Evolutionary conservation across 1,139 yeast genomes (phyloP).

Genomic region (Lodderomyces pseudojiufengensis): DNA sequence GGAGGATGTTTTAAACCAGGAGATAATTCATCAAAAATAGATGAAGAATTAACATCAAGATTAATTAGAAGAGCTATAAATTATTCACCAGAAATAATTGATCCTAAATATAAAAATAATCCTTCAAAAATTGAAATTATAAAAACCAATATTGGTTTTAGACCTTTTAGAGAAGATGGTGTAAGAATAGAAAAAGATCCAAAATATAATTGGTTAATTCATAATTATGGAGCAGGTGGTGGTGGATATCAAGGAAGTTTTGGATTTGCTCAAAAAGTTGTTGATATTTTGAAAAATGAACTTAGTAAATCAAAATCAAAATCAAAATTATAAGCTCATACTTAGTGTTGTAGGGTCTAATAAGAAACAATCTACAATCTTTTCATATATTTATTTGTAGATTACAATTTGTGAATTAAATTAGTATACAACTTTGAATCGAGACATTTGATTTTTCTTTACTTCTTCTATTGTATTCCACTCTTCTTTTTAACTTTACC

Average conservation of each 20-base stretch:
- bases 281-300: conserved; percentile 13
- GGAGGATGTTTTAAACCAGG: conserved; percentile 45
- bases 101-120: conserved; percentile 28
- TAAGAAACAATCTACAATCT: no score
- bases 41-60: conserved; percentile 34
- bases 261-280: conserved; percentile 33
- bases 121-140: conserved; percentile 37
- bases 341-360: no score
- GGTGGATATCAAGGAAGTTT: conserved; percentile 53
- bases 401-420: no score
- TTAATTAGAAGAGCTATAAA: conserved; percentile 37
- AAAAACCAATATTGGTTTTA: conserved; percentile 42
- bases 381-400: no score
- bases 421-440: no score
- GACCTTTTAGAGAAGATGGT: conserved; percentile 48
- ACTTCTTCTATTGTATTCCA: no score
- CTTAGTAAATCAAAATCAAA: conserved; percentile 5
- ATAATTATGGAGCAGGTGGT: conserved; percentile 52
- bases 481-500: no score
- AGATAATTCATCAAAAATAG: conserved; percentile 24
- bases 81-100: conserved; percentile 41
- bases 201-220: conserved; percentile 35
- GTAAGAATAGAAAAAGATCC: conserved; percentile 38
- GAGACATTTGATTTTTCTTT: no score
- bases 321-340: conserved; percentile 6